phyloP scores from a whole-genome alignment of 1,284 basidiomycete genomes.

The Microstroma glucosiphilum region DNA sequence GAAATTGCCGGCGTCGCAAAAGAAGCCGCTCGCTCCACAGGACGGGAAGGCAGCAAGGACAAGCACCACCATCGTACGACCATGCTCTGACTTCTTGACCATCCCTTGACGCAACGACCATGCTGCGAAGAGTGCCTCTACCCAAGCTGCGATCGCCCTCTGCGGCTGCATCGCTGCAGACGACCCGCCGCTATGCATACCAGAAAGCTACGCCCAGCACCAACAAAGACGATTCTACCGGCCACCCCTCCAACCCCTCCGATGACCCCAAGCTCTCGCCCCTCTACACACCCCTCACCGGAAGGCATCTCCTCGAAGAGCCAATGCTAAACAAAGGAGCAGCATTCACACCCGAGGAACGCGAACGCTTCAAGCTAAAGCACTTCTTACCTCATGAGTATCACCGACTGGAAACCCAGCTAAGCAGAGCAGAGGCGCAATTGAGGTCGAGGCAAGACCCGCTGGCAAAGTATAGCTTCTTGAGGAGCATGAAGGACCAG shows the following conservation, averaged over 20 bases:
- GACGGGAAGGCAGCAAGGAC: too few species aligned
- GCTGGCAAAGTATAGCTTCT: slow-evolving; percentile 15
- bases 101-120: too few species aligned
- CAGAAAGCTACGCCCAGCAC: too few species aligned
- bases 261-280: not conserved
- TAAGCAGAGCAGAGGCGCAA: slow-evolving; percentile 9
- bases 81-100: too few species aligned
- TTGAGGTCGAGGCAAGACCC: slow-evolving; percentile 8
- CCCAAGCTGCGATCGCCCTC: too few species aligned
- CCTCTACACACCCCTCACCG: not conserved
- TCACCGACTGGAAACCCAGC: slow-evolving; percentile 7
- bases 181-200: too few species aligned
- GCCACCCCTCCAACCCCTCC: slow-evolving; percentile 10
- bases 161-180: too few species aligned
- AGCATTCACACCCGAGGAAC: slow-evolving; percentile 11
- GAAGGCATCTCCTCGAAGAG: slow-evolving; percentile 7
- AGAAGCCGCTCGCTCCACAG: too few species aligned
- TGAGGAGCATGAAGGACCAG: slow-evolving; percentile 15
- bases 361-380: slow-evolving; percentile 6
- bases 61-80: too few species aligned
- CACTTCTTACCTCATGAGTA: slow-evolving; percentile 8
- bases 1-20: too few species aligned
- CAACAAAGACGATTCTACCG: not conserved
- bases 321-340: slow-evolving; percentile 14
- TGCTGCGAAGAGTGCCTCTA: too few species aligned